Conservation (phyloP, 345 rosid species). For the Eucalyptus brandiana region DNA sequence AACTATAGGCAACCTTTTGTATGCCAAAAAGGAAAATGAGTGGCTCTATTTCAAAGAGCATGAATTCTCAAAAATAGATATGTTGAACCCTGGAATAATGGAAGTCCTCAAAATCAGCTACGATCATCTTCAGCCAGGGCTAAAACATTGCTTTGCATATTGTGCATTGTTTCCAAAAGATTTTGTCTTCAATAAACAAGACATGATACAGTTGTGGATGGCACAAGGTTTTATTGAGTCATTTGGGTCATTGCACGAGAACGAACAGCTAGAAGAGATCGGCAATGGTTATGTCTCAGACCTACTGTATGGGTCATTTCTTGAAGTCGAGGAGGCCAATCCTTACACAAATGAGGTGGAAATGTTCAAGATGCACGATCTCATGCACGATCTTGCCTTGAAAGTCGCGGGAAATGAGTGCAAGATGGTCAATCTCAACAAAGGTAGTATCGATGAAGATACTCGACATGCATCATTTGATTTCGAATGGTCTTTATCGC, state of each 20-base stretch:
- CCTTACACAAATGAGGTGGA: not conserved
- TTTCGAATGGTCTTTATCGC: fast-evolving
- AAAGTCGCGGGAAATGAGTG: not conserved
- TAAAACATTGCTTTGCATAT: no score
- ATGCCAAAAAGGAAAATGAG: no score
- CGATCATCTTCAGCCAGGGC: no score
- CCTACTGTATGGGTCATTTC: not conserved
- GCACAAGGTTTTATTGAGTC: constrained; percentile 2
- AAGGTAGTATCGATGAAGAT: no score
- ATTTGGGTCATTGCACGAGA: not conserved
- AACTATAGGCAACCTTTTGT: not conserved
- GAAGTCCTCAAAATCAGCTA: no score
- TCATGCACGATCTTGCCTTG: not conserved
- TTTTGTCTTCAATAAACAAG: no score
- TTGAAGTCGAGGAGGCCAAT: not conserved
- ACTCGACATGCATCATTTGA: not conserved
- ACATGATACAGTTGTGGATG: constrained; percentile 8
- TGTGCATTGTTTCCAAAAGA: no score
- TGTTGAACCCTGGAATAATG: no score
- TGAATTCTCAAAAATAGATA: no score
- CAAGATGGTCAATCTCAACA: not conserved
- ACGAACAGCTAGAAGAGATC: not conserved
- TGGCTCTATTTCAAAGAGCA: no score
- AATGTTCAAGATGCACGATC: not conserved
- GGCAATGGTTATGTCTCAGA: not conserved